phyloP scores from a whole-genome alignment of 768 basidiomycete genomes.

The Tulasnella sp. region DNA sequence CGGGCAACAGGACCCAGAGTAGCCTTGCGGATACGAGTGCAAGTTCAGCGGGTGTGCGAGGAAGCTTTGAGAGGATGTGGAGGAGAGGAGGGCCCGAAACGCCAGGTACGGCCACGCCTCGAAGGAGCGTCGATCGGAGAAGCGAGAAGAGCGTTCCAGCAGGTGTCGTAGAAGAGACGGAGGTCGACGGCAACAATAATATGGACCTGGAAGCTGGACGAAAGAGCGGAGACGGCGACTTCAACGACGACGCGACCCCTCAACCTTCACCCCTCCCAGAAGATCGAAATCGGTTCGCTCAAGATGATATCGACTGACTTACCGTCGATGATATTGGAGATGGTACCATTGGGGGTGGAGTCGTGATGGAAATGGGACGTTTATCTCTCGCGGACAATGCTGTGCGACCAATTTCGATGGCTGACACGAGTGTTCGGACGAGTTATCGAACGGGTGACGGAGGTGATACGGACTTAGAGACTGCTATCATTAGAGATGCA shows the following conservation, averaged over 20 bases:
- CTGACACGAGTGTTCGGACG: background rate
- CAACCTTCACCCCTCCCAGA: background rate
- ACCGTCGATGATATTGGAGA: slow-evolving; percentile 10
- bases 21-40: background rate
- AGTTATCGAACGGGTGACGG: no score
- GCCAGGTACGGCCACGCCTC: slow-evolving; percentile 18
- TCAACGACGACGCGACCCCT: background rate
- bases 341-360: slow-evolving; percentile 3
- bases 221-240: slow-evolving; percentile 13
- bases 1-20: slow-evolving; percentile 12
- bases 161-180: slow-evolving; percentile 25
- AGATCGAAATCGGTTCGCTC: slow-evolving; percentile 1
- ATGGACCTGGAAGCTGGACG: background rate
- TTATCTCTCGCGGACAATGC: background rate
- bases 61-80: slow-evolving; percentile 55
- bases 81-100: slow-evolving; percentile 32
- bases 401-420: no score
- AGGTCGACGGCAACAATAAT: slow-evolving; percentile 25
- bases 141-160: background rate
- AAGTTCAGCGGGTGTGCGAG: slow-evolving; percentile 38
- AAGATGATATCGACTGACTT: background rate
- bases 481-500: background rate
- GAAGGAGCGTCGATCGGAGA: background rate
- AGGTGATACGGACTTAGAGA: background rate
- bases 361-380: slow-evolving; percentile 18